A percentile compares a stretch with the other conserved stretches of the same genome.
phyloP scores from a whole-genome alignment of 495 filamentous ascomycete species.

The Aspergillus bridgeri region DNA sequence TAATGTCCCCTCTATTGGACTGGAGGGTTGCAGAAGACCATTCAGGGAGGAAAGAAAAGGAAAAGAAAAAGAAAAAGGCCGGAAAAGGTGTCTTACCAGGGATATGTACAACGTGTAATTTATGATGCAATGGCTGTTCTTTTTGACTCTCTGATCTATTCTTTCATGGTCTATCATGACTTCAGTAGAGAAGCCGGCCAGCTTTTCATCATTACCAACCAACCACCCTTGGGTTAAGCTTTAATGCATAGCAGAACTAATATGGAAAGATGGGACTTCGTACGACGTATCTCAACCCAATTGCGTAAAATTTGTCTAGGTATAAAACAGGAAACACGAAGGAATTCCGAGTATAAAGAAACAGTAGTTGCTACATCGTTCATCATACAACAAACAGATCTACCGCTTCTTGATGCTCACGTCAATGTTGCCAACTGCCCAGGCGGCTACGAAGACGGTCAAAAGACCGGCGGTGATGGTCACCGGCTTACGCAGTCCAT shows the following conservation, averaged over 20 bases:
- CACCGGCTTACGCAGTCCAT: conserved; percentile 79
- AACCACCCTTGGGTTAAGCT: not conserved
- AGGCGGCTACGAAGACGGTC: conserved; percentile 69
- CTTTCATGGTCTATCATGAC: not conserved
- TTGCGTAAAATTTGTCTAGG: not conserved
- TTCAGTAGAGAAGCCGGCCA: not conserved
- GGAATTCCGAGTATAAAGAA: conserved; percentile 1
- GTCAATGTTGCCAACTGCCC: conserved; percentile 74
- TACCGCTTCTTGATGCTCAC: conserved; percentile 60
- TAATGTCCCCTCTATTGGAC: not conserved
- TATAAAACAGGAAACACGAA: not conserved
- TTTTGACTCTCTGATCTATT: not conserved
- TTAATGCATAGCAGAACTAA: not conserved
- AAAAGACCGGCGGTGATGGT: conserved; percentile 73
- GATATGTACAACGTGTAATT: conserved; percentile 10
- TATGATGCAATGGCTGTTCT: conserved; percentile 6
- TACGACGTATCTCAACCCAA: not conserved
- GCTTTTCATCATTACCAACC: no score
- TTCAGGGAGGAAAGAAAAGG: not conserved
- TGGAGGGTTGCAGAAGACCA: not conserved
- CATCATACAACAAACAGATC: conserved; percentile 24
- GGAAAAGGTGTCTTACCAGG: not conserved
- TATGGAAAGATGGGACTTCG: not conserved
- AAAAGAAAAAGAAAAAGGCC: not conserved
- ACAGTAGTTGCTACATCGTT: conserved; percentile 3